A percentile compares a stretch with the other conserved stretches of the same genome.
Conservation (phyloP, 1,284 basidiomycete species). For the Fistulinella staudtii region DNA sequence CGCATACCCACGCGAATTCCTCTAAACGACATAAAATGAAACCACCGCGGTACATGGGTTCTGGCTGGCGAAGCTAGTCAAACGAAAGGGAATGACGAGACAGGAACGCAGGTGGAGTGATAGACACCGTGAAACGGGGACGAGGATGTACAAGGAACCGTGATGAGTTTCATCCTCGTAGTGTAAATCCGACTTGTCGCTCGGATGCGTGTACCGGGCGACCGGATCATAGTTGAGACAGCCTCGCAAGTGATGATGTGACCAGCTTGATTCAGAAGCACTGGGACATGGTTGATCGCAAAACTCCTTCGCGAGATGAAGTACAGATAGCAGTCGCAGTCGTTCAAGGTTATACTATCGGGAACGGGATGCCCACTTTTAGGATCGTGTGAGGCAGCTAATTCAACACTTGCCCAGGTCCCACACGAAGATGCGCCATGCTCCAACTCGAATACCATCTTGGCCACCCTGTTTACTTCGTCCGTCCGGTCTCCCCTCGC, state of each 20-base stretch:
- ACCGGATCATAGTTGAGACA: conserved; percentile 20
- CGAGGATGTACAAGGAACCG: conserved; percentile 21
- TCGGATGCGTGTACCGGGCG: conserved; percentile 10
- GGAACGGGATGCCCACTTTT: conserved; percentile 6
- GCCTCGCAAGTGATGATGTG: conserved; percentile 13
- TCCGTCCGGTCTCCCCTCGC: background rate
- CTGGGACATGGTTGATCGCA: background rate
- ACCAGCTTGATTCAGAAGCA: conserved; percentile 5
- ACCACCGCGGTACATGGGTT: conserved; percentile 3
- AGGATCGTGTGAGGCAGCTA: background rate
- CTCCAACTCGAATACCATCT: conserved; percentile 3
- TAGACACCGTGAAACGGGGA: conserved; percentile 21
- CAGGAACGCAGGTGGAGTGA: conserved; percentile 17
- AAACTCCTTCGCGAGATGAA: conserved; percentile 20
- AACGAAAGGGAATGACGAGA: conserved; percentile 13
- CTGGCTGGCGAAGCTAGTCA: background rate
- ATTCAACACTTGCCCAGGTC: conserved; percentile 1
- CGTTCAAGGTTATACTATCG: conserved; percentile 7
- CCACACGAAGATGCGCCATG: conserved; percentile 6
- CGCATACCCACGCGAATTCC: conserved; percentile 8
- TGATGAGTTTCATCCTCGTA: conserved; percentile 12
- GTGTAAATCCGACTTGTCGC: conserved; percentile 17
- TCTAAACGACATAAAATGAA: conserved; percentile 7
- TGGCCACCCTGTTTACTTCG: conserved; percentile 1
- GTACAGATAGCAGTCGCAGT: conserved; percentile 6